phyloP scores from a whole-genome alignment of 495 filamentous ascomycete species.

The Margaritispora aquatica region DNA sequence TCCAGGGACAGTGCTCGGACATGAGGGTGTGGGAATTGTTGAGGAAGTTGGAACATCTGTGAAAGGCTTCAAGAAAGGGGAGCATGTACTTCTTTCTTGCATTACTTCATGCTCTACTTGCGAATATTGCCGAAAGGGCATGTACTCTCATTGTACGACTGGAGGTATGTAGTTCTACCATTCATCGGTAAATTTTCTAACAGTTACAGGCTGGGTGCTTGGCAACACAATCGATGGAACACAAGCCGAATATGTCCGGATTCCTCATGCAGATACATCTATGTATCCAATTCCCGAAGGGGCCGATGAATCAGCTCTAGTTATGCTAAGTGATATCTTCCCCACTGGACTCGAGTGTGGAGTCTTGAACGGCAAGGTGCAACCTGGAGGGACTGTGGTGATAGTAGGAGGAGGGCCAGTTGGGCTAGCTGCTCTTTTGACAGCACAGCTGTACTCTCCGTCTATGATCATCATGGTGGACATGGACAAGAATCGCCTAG shows the following conservation, averaged over 20 bases:
- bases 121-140: slow-evolving; percentile 30
- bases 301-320: slow-evolving; percentile 31
- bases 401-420: slow-evolving; percentile 48
- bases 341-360: slow-evolving; percentile 45
- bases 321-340: slow-evolving; percentile 41
- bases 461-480: slow-evolving; percentile 39
- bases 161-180: slow-evolving; percentile 15
- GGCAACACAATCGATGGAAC: slow-evolving; percentile 41
- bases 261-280: slow-evolving; percentile 37
- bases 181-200: too few relatives aligned
- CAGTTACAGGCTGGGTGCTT: slow-evolving; percentile 39
- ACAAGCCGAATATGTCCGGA: slow-evolving; percentile 45
- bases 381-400: slow-evolving; percentile 37
- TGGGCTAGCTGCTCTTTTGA: slow-evolving; percentile 40
- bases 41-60: slow-evolving; percentile 28
- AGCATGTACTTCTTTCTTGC: slow-evolving; percentile 37
- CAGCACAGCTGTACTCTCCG: slow-evolving; percentile 40
- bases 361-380: slow-evolving; percentile 37
- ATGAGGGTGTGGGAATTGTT: slow-evolving; percentile 38
- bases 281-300: slow-evolving; percentile 33
- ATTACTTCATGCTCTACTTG: slow-evolving; percentile 37
- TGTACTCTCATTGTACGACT: slow-evolving; percentile 32
- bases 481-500: slow-evolving; percentile 34
- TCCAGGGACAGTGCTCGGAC: slow-evolving; percentile 34
- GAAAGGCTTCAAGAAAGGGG: slow-evolving; percentile 25